Evolutionary conservation across 495 filamentous ascomycete species (phyloP).

Genomic region (Trichocladium uniseriatum): DNA sequence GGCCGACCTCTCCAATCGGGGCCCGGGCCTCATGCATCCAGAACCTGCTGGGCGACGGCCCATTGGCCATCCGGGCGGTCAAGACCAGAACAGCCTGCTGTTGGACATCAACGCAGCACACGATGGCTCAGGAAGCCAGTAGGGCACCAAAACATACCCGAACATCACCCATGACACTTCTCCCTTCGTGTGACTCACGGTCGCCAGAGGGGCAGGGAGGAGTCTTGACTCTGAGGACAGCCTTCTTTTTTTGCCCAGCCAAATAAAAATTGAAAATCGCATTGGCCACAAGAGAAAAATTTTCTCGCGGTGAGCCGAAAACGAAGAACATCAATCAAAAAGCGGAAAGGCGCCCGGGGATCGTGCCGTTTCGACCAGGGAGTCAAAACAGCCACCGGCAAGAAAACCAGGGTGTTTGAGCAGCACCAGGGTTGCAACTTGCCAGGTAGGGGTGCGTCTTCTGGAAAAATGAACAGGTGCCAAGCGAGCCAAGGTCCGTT

Average conservation of each 20-base stretch:
- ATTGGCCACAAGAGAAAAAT: slow-evolving; percentile 23
- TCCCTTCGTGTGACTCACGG: slow-evolving; percentile 29
- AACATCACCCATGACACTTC: slow-evolving; percentile 21
- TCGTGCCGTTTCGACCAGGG: slow-evolving; percentile 10
- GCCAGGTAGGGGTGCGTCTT: slow-evolving; percentile 22
- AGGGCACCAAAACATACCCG: slow-evolving; percentile 36
- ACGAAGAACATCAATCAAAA: slow-evolving; percentile 20
- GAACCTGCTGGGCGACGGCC: slow-evolving; percentile 19
- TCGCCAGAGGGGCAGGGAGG: slow-evolving; percentile 7
- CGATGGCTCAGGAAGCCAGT: slow-evolving; percentile 20
- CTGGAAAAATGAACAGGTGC: slow-evolving; percentile 24
- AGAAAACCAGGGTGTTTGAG: slow-evolving; percentile 1
- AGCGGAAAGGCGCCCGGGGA: slow-evolving; percentile 17
- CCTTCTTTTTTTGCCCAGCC: slow-evolving; percentile 6
- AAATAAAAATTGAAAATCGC: slow-evolving; percentile 29
- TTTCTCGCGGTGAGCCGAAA: slow-evolving; percentile 27
- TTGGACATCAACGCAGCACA: slow-evolving; percentile 43
- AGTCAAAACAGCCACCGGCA: slow-evolving; percentile 14
- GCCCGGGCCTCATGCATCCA: slow-evolving; percentile 26
- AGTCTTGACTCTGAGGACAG: too few relatives aligned
- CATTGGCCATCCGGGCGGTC: slow-evolving; percentile 33
- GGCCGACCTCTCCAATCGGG: slow-evolving; percentile 29
- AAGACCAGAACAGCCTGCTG: slow-evolving; percentile 27
- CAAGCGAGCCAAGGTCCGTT: slow-evolving; percentile 18
- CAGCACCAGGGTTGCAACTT: not conserved